Conservation (phyloP, 331 rosid species). For the Rosa hybrid region DNA sequence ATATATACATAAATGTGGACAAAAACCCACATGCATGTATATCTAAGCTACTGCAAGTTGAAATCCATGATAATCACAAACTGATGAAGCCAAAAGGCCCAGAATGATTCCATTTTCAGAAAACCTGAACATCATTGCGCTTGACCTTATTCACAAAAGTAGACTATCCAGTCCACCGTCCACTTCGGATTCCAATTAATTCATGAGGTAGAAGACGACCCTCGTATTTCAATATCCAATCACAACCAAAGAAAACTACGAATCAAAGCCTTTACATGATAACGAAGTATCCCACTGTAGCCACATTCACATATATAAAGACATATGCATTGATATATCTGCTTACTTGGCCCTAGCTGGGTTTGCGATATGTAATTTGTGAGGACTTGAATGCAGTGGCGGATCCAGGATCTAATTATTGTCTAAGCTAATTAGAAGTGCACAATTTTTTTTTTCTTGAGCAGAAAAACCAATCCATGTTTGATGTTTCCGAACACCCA, state of each 20-base stretch:
- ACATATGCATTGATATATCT: background rate
- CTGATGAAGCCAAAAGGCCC: background rate
- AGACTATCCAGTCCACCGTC: background rate
- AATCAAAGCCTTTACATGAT: background rate
- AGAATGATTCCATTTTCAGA: constrained; percentile 8
- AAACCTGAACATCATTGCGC: background rate
- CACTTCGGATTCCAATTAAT: background rate
- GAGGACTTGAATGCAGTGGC: background rate
- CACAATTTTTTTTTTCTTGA: too few species aligned
- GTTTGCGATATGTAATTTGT: background rate
- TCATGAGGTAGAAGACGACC: background rate
- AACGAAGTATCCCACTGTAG: background rate
- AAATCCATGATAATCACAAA: constrained; percentile 7
- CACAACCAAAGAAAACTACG: background rate
- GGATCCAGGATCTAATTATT: too few species aligned
- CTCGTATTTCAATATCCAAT: background rate
- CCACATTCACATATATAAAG: background rate
- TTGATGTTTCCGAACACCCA: too few species aligned
- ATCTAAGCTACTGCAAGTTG: background rate
- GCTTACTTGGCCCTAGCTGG: background rate
- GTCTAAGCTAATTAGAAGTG: too few species aligned
- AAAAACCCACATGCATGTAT: background rate
- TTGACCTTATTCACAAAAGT: background rate
- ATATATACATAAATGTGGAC: background rate
- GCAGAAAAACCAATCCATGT: too few species aligned